Evolutionary conservation across 352 stramenopile genomes (phyloP).

Genomic region (Stramenopiles sp.): DNA sequence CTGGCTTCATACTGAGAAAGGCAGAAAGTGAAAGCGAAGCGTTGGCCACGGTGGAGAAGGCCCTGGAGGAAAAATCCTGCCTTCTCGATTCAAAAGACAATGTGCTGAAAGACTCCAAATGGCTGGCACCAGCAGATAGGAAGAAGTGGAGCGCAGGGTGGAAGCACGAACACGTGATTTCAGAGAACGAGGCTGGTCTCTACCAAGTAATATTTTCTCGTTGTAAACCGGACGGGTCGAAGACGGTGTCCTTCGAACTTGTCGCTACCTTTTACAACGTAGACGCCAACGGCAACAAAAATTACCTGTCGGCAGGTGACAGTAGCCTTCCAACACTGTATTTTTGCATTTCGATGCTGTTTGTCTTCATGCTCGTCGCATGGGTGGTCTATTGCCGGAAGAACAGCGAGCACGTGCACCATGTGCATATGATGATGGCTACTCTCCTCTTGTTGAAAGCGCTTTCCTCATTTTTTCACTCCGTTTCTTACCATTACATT

Average conservation of each 20-base stretch:
- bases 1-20: conserved; percentile 33
- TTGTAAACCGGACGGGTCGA: conserved; percentile 26
- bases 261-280: conserved; percentile 52
- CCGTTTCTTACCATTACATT: conserved; percentile 84
- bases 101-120: conserved; percentile 16
- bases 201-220: conserved; percentile 66
- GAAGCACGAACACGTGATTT: conserved; percentile 31
- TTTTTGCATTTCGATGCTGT: conserved; percentile 44
- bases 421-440: conserved; percentile 87
- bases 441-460: conserved; percentile 72
- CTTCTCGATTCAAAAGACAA: conserved; percentile 23
- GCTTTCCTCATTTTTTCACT: conserved; percentile 74
- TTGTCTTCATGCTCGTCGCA: conserved; percentile 29
- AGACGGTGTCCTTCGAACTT: conserved; percentile 35
- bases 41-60: conserved; percentile 14
- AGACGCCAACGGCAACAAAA: conserved; percentile 26
- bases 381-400: conserved; percentile 30
- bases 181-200: conserved; percentile 34
- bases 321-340: conserved; percentile 56
- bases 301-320: conserved; percentile 61
- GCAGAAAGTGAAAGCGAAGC: conserved; percentile 28
- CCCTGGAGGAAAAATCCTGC: conserved; percentile 21
- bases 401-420: conserved; percentile 45
- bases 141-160: too few relatives aligned
- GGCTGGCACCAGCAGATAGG: too few relatives aligned